Conservation (phyloP, 805 yeast species). For the Tetrapisispora fleetii region DNA sequence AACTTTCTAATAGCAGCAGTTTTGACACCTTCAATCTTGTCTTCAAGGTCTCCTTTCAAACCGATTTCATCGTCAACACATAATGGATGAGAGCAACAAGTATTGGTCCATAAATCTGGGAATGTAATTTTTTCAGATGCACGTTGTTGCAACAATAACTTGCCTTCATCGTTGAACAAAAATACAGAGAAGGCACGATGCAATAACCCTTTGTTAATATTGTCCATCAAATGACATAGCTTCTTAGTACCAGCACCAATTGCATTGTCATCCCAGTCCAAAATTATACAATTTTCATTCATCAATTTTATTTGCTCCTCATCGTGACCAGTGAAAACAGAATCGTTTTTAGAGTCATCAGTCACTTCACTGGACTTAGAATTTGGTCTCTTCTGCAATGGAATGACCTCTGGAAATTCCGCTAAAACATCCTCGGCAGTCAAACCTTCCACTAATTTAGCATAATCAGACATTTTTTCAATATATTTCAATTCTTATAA, state of each 20-base stretch:
- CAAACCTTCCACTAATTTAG: slow-evolving; percentile 45
- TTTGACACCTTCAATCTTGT: slow-evolving; percentile 69
- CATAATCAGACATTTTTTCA: slow-evolving; percentile 27
- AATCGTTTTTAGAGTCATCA: slow-evolving; percentile 24
- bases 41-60: slow-evolving; percentile 22
- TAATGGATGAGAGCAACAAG: slow-evolving; percentile 97
- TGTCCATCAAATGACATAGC: slow-evolving; percentile 76
- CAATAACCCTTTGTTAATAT: slow-evolving; percentile 74
- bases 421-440: slow-evolving; percentile 40
- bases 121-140: slow-evolving; percentile 95
- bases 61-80: slow-evolving; percentile 80
- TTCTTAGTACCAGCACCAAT: slow-evolving; percentile 93
- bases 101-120: slow-evolving; percentile 96
- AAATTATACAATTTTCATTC: slow-evolving; percentile 93
- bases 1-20: slow-evolving; percentile 87
- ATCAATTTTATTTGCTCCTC: slow-evolving; percentile 87
- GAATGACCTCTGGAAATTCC: slow-evolving; percentile 59
- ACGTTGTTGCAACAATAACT: slow-evolving; percentile 84
- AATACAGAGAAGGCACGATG: slow-evolving; percentile 98
- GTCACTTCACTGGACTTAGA: slow-evolving; percentile 33
- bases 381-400: slow-evolving; percentile 51
- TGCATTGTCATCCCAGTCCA: slow-evolving; percentile 79
- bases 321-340: slow-evolving; percentile 75
- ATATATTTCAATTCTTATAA: background rate
- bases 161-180: slow-evolving; percentile 65